Evolutionary conservation across 2,329 filamentous ascomycete genomes (phyloP).

Genomic region (Fusarium foetens): DNA sequence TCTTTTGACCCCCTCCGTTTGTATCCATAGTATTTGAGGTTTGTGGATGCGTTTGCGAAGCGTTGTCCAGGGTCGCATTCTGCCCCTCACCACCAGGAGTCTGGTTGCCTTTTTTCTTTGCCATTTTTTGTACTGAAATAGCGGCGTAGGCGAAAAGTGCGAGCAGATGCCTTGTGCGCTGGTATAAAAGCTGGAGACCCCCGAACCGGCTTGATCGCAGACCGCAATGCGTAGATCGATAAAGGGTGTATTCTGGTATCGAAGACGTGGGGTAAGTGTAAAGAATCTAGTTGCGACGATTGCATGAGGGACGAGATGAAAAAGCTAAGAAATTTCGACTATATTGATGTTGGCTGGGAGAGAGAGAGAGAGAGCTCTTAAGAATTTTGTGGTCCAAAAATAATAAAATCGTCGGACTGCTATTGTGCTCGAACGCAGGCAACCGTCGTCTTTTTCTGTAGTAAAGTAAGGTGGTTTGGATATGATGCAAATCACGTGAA

Average conservation of each 20-base stretch:
- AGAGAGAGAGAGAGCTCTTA: not conserved
- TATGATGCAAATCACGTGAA: constrained; percentile 35
- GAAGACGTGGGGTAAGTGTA: constrained; percentile 30
- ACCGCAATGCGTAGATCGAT: constrained; percentile 8
- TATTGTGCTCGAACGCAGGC: constrained; percentile 18
- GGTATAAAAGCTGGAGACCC: not conserved
- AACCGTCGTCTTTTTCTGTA: constrained; percentile 6
- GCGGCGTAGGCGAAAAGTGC: constrained; percentile 4
- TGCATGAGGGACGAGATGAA: constrained; percentile 18
- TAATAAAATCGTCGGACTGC: not conserved
- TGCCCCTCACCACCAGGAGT: constrained; percentile 53
- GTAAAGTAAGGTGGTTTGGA: not conserved
- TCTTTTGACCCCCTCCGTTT: constrained; percentile 20
- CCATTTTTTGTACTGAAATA: constrained; percentile 49
- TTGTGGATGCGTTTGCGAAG: constrained; percentile 21
- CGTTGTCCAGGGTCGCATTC: constrained; percentile 10
- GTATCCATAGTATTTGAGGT: constrained; percentile 5
- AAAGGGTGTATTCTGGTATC: constrained; percentile 24
- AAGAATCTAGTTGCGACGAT: constrained; percentile 20
- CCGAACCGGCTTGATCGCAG: constrained; percentile 5
- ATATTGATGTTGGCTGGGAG: not conserved
- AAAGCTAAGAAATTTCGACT: not conserved
- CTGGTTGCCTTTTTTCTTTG: constrained; percentile 59
- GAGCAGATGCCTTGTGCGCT: constrained; percentile 1
- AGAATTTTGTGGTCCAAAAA: not conserved